Evolutionary conservation across 2,329 filamentous ascomycete species (phyloP).

Genomic region (Hypoxylon sp.): DNA sequence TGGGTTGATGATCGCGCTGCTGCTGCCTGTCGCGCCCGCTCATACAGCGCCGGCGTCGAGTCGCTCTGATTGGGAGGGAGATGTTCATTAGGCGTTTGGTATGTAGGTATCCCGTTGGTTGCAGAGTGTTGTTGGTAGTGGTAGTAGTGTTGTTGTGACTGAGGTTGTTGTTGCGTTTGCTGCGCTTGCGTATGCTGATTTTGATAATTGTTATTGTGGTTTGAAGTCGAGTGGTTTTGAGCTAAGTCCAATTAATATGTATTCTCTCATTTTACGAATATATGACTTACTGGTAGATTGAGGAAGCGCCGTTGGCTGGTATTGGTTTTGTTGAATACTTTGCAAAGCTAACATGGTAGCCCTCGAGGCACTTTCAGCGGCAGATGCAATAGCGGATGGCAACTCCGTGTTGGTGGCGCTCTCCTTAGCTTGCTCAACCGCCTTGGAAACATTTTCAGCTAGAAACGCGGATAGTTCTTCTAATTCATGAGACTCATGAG

Average conservation of each 20-base stretch:
- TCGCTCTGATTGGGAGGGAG: slow-evolving; percentile 71
- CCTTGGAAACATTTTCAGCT: slow-evolving; percentile 52
- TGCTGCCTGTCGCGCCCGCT: slow-evolving; percentile 71
- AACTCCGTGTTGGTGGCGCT: slow-evolving; percentile 47
- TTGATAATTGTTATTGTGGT: slow-evolving; percentile 48
- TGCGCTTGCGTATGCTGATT: slow-evolving; percentile 24
- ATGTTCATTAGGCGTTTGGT: slow-evolving; percentile 51
- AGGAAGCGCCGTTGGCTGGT: slow-evolving; percentile 53
- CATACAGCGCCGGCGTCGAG: slow-evolving; percentile 69
- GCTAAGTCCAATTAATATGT: slow-evolving; percentile 41
- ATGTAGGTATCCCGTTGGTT: slow-evolving; percentile 40
- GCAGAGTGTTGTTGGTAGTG: slow-evolving; percentile 47
- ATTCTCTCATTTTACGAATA: background rate
- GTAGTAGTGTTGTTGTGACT: slow-evolving; percentile 48
- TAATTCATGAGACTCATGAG: slow-evolving; percentile 40
- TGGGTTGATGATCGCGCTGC: slow-evolving; percentile 70
- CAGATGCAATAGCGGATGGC: slow-evolving; percentile 52
- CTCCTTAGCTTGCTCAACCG: slow-evolving; percentile 52
- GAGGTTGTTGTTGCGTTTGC: slow-evolving; percentile 40
- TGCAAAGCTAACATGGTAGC: slow-evolving; percentile 54
- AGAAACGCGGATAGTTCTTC: slow-evolving; percentile 53
- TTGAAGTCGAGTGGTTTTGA: slow-evolving; percentile 42
- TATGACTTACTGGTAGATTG: slow-evolving; percentile 48
- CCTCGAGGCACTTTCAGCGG: slow-evolving; percentile 54
- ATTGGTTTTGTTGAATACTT: slow-evolving; percentile 55